Evolutionary conservation across 495 filamentous ascomycete species (phyloP), one percentile per base, ranked within the genome.

Genomic region (Penicillium cataractarum): DNA sequence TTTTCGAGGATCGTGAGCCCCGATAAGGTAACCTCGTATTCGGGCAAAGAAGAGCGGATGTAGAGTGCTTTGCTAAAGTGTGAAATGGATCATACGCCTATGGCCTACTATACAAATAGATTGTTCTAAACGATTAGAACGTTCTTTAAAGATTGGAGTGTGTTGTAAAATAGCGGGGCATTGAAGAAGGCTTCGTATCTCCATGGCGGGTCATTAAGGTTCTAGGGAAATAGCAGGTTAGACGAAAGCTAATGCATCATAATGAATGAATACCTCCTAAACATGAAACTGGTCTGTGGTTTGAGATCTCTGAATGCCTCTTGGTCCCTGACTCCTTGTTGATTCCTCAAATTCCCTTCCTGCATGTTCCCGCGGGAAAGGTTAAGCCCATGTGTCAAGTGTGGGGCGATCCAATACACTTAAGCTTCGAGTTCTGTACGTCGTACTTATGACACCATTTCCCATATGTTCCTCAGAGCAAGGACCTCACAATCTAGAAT

Each of bases 331-430:
- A n/a, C n/a, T n/a, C n/a, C n/a, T n/a, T n/a, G n/a, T n/a, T n/a
- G n/a, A n/a, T n/a, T n/a, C n/a, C n/a, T n/a, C n/a, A n/a, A n/a
- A n/a, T n/a, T n/a, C n/a, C n/a, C 35, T 50, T 29, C 46, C 13
- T 55, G 59, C 50, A 60, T n/a, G 37, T 61, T 35, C 39, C 58
- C 50, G 58, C n/a, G 24, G 46, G 32, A 9, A 58, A 40, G 40
- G 22, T 22, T 24, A 24, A 40, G 22, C 19, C 58, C 49, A 24
- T 32, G 48, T 54, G 58, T 60, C 59, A 55, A 22, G n/a, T 55
- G 59, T 33, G 59, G 51, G 59, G 31, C 59, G 19, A 46, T 32
- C 13, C 7, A 12, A 9, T 48, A 8, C 22, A 31, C 12, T 9
- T 13, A 33, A 46, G 15, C 35, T 39, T 39, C 35, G 12, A 17